These are phyloP conservation scores for Phytophthora colocasiae DNA, from an alignment of 352 stramenopile species.

Conservation along the genomic window DNA sequence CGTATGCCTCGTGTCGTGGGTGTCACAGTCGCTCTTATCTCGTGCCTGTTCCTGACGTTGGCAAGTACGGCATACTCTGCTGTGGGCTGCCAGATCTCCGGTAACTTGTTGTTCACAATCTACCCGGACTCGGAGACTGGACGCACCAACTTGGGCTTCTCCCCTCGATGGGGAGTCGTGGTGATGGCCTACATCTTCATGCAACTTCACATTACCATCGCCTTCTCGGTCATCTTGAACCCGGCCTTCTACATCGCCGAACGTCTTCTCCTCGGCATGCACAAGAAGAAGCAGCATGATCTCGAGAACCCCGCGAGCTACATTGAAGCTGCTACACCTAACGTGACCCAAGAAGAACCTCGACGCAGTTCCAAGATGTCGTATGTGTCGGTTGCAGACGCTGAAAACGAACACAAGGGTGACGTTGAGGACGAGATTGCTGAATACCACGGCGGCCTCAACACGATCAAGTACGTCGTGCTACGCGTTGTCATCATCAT, in stretches of 20 bases:
- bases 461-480: slow-evolving; percentile 32
- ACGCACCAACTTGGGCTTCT: slow-evolving; percentile 46
- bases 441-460: slow-evolving; percentile 25
- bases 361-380: slow-evolving; percentile 31
- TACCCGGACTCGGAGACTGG: slow-evolving; percentile 30
- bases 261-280: slow-evolving; percentile 22
- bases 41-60: slow-evolving; percentile 47
- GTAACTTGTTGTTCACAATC: slow-evolving; percentile 66
- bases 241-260: slow-evolving; percentile 31
- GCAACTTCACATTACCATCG: slow-evolving; percentile 45
- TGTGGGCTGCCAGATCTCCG: slow-evolving; percentile 58
- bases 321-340: slow-evolving; percentile 18
- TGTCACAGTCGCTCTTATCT: slow-evolving; percentile 48
- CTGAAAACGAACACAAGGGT: slow-evolving; percentile 25
- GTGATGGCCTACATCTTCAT: slow-evolving; percentile 55
- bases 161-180: slow-evolving; percentile 38
- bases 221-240: slow-evolving; percentile 30
- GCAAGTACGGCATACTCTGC: slow-evolving; percentile 44
- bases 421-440: slow-evolving; percentile 29
- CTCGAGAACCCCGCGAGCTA: slow-evolving; percentile 25
- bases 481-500: slow-evolving; percentile 25
- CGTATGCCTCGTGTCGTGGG: slow-evolving; percentile 56
- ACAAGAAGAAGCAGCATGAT: slow-evolving; percentile 18
- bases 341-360: slow-evolving; percentile 16
- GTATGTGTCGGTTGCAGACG: slow-evolving; percentile 30